Evolutionary conservation across 495 filamentous ascomycete species (phyloP), one percentile per base, ranked within the genome.

Genomic region (Penicillium canariense): DNA sequence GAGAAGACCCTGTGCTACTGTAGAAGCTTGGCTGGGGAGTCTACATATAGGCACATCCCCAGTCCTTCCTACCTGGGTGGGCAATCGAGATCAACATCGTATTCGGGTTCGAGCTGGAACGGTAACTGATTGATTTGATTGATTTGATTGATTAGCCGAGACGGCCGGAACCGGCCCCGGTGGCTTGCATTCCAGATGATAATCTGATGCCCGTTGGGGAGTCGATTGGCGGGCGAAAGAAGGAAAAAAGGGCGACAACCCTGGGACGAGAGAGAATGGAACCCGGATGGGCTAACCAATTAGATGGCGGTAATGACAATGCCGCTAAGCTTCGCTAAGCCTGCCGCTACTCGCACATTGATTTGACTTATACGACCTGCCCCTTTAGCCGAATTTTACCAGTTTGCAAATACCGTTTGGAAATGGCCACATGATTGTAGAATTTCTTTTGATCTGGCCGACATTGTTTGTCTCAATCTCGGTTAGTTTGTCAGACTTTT

Each of bases 321-420:
- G 1, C 12, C 40, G 22, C 26, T 59, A 62, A 62, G 48, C 55
- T 56, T 59, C 43, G 60, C 48, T 59, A 59, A 62, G 56, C 48
- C 52, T 39, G 11, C 40, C 42, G 32, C 32, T 36, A 27, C 22
- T 50, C 22, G 47, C 47, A 32, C 22, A 40, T 22, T 20, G 38
- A 23, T 23, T 42, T 42, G 25, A 22, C 38, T 42, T 42, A 22
- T 25, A 34, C 22, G n/a, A 50, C 48, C 31, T 50, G 22, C 22
- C 22, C 25, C 15, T 27, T 39, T 23, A 1, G 48, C n/a, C n/a
- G 43, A 12, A 46, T 27, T 10, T 28, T 15, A 32, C 45, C 11
- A 26, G 9, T 28, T 30, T 17, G 25, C 25, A 46, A 46, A 46
- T 46, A 30, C 43, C 14, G 9, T n/a, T n/a, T n/a, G n/a, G n/a